Base-by-base conservation (phyloP, 768 basidiomycete species). In the Crepidotus variabilis region DNA sequence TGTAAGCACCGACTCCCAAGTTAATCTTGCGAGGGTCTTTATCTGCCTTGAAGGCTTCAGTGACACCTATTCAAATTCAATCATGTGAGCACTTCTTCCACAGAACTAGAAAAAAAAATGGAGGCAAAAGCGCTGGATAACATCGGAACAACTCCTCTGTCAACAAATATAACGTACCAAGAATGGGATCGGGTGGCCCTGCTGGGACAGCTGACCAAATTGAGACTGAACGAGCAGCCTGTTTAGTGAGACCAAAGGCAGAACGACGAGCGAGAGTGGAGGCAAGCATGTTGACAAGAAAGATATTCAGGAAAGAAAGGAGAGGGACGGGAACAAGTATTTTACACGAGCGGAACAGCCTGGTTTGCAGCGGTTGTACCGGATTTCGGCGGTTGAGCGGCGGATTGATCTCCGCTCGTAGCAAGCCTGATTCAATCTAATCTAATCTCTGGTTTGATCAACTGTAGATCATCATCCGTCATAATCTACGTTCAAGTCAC, bases 21-120 rank as follows among this genome's bases (percentile, higher is more conserved):
- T 98, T 99, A 68, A 99, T 96, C 73, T 98, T 98, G 62, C 87
- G 86, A 16, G 90, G 78, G 70, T 90, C 86, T 65, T 85, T 87
- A 83, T 98, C 94, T 46, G 93, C 92, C 77, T 95, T 97, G 85
- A 94, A 99, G 24, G 94, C 93, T 69, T 98, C 96, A 24, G 91
- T 89, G 50, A 99, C 82, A 59, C 92, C 90, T 92, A 63, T 49
- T 36, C 16, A 50, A 52, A 63, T 49, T 48, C 22, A 50, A 52
- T n/a, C 48, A 55, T 35, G 56, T 39, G 23, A 47, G 56, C 55
- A 34, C 58, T 5, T 43, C 13, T 50, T 39, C 33, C 28, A 28
- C 28, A 28, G 8, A 28, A 28, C 3, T 54, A 57, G 56, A 46
- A 51, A 14, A 28, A 33, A 52, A 32, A 45, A 21, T 48, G 32